Conservation (phyloP, 495 filamentous ascomycete genomes). For the Penicillium ochrochloron region DNA sequence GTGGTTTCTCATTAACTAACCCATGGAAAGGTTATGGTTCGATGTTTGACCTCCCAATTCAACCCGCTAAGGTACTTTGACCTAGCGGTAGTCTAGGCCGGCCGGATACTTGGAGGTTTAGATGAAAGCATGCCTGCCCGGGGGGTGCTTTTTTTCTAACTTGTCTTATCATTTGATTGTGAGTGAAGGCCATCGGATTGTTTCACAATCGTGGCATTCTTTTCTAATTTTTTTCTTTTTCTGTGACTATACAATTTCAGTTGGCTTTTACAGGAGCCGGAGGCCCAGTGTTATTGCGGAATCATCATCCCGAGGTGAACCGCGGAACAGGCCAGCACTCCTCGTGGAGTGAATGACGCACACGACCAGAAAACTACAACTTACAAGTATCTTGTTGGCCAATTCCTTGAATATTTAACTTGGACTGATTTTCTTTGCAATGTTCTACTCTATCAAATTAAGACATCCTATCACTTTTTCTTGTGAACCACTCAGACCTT, state of each 20-base stretch:
- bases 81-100: neutral
- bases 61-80: neutral
- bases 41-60: neutral
- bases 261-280: no score
- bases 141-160: no score
- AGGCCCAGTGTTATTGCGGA: neutral
- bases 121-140: no score
- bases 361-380: conserved; percentile 7
- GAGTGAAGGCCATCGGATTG: neutral
- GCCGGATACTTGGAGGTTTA: no score
- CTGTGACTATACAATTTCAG: no score
- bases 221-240: neutral
- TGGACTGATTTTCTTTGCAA: neutral
- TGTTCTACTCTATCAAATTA: neutral
- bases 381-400: neutral
- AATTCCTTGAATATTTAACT: neutral
- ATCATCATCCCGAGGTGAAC: neutral
- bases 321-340: neutral
- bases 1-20: neutral
- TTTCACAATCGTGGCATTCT: neutral
- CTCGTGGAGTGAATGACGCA: conserved; percentile 18
- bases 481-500: neutral
- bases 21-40: neutral
- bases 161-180: no score
- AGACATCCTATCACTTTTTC: neutral